Evolutionary conservation across 306 rosid genomes (phyloP).

Genomic region (Crotalaria pallida): DNA sequence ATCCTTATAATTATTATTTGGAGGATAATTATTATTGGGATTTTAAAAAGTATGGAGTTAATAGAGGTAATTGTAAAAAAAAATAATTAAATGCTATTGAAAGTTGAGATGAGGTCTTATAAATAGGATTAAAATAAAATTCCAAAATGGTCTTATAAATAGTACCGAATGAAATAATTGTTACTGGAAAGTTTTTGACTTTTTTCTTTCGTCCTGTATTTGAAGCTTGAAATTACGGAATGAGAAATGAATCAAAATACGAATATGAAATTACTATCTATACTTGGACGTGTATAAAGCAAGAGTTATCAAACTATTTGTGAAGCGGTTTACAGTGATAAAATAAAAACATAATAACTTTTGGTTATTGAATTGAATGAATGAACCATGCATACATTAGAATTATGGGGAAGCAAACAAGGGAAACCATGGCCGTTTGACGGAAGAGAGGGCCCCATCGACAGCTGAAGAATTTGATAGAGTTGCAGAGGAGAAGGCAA

Average conservation of each 20-base stretch:
- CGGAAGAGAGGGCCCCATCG: conserved; percentile 48
- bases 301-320: neutral
- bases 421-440: conserved; percentile 7
- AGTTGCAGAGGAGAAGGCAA: conserved; percentile 38
- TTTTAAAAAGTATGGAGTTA: no score
- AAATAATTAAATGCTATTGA: no score
- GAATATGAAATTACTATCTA: neutral
- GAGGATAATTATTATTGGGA: no score
- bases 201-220: no score
- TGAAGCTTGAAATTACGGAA: neutral
- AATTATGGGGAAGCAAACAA: conserved; percentile 29
- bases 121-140: no score
- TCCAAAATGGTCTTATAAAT: no score
- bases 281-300: neutral
- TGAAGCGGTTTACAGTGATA: neutral
- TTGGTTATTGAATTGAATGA: neutral
- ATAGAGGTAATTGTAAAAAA: no score
- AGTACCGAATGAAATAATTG: no score
- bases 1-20: no score
- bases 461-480: conserved; percentile 38
- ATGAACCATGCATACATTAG: conserved; percentile 24
- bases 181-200: neutral
- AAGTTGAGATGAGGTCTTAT: no score
- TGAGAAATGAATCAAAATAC: conserved; percentile 4
- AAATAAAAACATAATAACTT: neutral